phyloP scores from a whole-genome alignment of 2,329 filamentous ascomycete genomes.

The Myriangium duriaei region DNA sequence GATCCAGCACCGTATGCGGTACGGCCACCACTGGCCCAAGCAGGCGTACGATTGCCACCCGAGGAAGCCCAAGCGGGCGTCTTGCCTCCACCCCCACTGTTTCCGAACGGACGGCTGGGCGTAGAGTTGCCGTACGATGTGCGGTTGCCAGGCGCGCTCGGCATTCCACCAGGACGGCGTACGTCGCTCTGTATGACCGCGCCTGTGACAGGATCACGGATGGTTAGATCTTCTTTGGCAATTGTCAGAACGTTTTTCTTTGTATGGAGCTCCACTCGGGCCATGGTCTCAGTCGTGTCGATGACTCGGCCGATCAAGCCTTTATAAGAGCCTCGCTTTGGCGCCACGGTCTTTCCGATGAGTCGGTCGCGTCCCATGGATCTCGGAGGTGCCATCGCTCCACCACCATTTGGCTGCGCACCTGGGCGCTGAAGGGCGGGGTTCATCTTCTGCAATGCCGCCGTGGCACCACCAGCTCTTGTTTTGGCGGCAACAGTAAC shows the following conservation, averaged over 20 bases:
- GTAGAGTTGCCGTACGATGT: slow-evolving; percentile 24
- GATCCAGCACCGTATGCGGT: slow-evolving; percentile 38
- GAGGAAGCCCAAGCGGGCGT: slow-evolving; percentile 52
- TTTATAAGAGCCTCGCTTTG: slow-evolving; percentile 81
- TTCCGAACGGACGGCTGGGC: slow-evolving; percentile 17
- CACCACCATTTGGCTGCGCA: slow-evolving; percentile 32
- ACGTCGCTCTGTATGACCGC: slow-evolving; percentile 57
- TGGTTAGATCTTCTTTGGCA: slow-evolving; percentile 65
- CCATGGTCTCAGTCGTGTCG: slow-evolving; percentile 75
- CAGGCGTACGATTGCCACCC: slow-evolving; percentile 26
- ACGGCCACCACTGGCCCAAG: slow-evolving; percentile 29
- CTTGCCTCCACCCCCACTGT: slow-evolving; percentile 31
- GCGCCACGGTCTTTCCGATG: slow-evolving; percentile 82
- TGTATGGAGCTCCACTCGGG: slow-evolving; percentile 84
- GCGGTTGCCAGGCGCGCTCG: slow-evolving; percentile 30
- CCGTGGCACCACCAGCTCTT: slow-evolving; percentile 55
- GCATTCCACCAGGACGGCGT: slow-evolving; percentile 34
- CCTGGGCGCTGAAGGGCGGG: slow-evolving; percentile 67
- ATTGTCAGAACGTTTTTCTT: slow-evolving; percentile 87
- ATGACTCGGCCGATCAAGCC: slow-evolving; percentile 91
- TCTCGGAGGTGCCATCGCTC: slow-evolving; percentile 58
- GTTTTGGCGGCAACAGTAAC: slow-evolving; percentile 90
- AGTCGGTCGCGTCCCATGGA: slow-evolving; percentile 65
- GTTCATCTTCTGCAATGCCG: slow-evolving; percentile 84
- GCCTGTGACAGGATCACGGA: slow-evolving; percentile 71